Evolutionary conservation across 2,329 filamentous ascomycete genomes (phyloP), one percentile per base, ranked within the genome.

Genomic region (Colletotrichum costaricense): DNA sequence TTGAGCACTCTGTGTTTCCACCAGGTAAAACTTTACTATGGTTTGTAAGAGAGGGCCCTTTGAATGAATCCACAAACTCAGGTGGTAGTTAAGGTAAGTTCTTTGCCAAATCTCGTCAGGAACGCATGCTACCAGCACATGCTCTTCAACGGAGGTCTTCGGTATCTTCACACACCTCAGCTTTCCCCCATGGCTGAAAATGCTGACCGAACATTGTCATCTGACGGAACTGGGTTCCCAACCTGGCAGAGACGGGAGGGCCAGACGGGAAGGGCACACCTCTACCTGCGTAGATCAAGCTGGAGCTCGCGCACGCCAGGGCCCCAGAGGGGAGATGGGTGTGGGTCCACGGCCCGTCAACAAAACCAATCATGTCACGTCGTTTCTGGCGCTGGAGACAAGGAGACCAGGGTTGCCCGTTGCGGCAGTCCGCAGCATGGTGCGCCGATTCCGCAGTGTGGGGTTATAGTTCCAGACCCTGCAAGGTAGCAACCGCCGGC

Each of bases 371-470:
- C 46, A 54, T 11, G 14, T n/a, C 30, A 26, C 22, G 28, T 58
- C 49, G 56, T 42, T 73, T 57, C 55, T 46, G 62, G 55, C 52
- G 52, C 22, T 65, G 52, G 52, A 28, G 33, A 55, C 16, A 19
- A 58, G 38, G 52, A 38, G 16, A n/a, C 46, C 60, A 70, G 70
- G 67, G 67, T 65, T 71, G 71, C 71, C 71, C 60, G 55, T 71
- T 71, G 58, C 71, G 55, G 71, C 71, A 71, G 60, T 71, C 67
- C 71, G 71, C 71, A 73, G 62, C 58, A 42, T 72, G 68, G 63
- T 72, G 72, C 69, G 72, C 72, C 72, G 69, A 72, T 74, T 74
- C 69, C 72, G 72, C 72, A 68, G 63, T 74, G 72, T 74, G 68
- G 72, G 72, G 72, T 74, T 19, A 19, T 42, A 74, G 59, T 67